Conservation (phyloP, 306 rosid genomes). For the Castanea crenata region DNA sequence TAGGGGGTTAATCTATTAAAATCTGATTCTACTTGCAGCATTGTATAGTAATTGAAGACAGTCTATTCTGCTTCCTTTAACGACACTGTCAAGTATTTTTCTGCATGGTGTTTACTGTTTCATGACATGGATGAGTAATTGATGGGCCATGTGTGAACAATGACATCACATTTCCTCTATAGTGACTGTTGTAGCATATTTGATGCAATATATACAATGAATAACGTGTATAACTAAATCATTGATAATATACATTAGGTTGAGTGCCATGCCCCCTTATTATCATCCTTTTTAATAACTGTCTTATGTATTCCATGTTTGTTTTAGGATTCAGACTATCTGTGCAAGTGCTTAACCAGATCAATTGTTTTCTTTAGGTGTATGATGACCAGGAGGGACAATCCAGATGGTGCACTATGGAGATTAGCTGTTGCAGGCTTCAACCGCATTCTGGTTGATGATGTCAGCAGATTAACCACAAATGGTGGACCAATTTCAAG, state of each 20-base stretch:
- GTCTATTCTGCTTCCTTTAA: background rate
- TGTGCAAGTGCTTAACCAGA: constrained; percentile 15
- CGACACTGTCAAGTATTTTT: background rate
- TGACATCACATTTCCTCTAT: background rate
- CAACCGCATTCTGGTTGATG: constrained; percentile 65
- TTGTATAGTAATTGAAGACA: background rate
- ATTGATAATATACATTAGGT: background rate
- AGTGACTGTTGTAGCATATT: background rate
- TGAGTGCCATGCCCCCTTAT: background rate
- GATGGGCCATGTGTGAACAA: background rate
- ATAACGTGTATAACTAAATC: background rate
- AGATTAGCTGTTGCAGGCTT: constrained; percentile 82
- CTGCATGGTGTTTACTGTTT: background rate
- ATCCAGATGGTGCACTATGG: constrained; percentile 88
- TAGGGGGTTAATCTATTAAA: background rate
- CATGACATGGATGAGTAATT: background rate
- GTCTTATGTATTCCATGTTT: constrained; percentile 5
- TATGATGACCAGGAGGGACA: constrained; percentile 95
- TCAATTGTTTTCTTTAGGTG: constrained; percentile 52
- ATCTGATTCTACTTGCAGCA: background rate
- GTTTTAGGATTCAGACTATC: background rate
- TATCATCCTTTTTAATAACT: constrained; percentile 8
- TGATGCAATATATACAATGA: background rate
- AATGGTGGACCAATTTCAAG: constrained; percentile 42
- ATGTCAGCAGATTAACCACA: constrained; percentile 37